phyloP scores from a whole-genome alignment of 768 basidiomycete species.

The Chlorophyllum brunneum region DNA sequence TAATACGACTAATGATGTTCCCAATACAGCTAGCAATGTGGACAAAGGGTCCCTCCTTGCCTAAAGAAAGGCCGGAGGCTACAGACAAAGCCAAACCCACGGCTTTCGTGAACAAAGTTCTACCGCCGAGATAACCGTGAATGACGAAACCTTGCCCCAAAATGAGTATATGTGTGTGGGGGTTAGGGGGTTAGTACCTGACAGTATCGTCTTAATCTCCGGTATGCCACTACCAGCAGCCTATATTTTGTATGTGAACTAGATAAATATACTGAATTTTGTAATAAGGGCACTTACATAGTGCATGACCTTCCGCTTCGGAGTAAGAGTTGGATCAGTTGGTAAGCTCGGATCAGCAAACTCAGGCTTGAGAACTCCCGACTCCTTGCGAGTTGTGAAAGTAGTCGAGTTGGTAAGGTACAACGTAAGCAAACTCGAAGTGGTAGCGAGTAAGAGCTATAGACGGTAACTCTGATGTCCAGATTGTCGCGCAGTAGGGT shows the following conservation, averaged over 20 bases:
- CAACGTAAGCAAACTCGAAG: slow-evolving; percentile 80
- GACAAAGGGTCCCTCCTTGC: slow-evolving; percentile 70
- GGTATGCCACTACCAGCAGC: slow-evolving; percentile 96
- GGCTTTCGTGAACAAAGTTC: slow-evolving; percentile 86
- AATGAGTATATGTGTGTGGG: neutral
- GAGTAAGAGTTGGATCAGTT: slow-evolving; percentile 20
- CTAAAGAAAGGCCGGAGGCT: slow-evolving; percentile 87
- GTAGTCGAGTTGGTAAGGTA: slow-evolving; percentile 85
- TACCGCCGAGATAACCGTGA: slow-evolving; percentile 91
- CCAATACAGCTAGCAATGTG: slow-evolving; percentile 92
- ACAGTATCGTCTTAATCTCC: slow-evolving; percentile 93
- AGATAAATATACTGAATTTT: neutral
- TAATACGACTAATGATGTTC: slow-evolving; percentile 86
- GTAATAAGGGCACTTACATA: slow-evolving; percentile 54
- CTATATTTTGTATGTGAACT: slow-evolving; percentile 28
- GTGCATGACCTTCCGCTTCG: slow-evolving; percentile 71
- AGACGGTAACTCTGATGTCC: too few species aligned
- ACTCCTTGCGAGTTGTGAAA: slow-evolving; percentile 87
- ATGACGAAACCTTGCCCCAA: slow-evolving; percentile 79
- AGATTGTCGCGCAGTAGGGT: neutral
- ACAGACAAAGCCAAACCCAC: slow-evolving; percentile 88
- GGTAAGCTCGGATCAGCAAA: slow-evolving; percentile 29
- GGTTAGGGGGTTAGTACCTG: slow-evolving; percentile 42
- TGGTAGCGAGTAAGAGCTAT: slow-evolving; percentile 69
- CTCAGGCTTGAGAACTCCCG: slow-evolving; percentile 46